A percentile compares a stretch with the other conserved stretches of the same genome.
These are phyloP conservation scores for Komagataella pseudopastoris DNA, from an alignment of 805 yeast species.

Conservation along the genomic window DNA sequence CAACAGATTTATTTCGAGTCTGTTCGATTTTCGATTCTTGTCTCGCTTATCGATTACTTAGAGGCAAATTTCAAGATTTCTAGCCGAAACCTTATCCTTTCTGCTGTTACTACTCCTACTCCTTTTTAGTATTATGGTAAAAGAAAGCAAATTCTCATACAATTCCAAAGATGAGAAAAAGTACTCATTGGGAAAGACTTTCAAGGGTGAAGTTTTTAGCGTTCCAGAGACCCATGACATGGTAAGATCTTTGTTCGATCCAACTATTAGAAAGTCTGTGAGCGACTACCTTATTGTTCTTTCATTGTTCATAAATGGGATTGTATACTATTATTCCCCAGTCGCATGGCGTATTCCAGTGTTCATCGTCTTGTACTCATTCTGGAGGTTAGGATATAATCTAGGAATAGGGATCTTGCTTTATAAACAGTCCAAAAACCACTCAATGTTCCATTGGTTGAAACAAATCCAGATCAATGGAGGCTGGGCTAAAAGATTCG, in stretches of 20 bases:
- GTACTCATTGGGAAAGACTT: constrained; percentile 26
- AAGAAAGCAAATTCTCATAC: background rate
- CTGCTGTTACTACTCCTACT: background rate
- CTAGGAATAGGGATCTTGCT: constrained; percentile 67
- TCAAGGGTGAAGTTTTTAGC: constrained; percentile 27
- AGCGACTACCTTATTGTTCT: constrained; percentile 49
- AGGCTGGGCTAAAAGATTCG: constrained; percentile 23
- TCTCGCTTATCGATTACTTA: background rate
- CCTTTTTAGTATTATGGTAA: background rate
- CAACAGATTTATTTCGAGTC: background rate
- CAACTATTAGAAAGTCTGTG: constrained; percentile 52
- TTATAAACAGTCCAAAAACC: constrained; percentile 49
- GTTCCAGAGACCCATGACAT: constrained; percentile 68
- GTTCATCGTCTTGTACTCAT: constrained; percentile 44
- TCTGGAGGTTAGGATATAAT: constrained; percentile 70
- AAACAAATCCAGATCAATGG: constrained; percentile 15
- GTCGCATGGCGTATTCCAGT: constrained; percentile 15
- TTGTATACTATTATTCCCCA: constrained; percentile 15
- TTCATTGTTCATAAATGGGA: constrained; percentile 21
- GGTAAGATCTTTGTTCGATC: constrained; percentile 73
- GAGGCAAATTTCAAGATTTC: background rate
- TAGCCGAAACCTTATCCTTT: background rate
- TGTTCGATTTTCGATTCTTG: background rate
- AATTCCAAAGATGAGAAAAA: constrained; percentile 7
- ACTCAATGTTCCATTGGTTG: constrained; percentile 27